Evolutionary conservation across 345 rosid species (phyloP).

Genomic region (Cardamine occulta): DNA sequence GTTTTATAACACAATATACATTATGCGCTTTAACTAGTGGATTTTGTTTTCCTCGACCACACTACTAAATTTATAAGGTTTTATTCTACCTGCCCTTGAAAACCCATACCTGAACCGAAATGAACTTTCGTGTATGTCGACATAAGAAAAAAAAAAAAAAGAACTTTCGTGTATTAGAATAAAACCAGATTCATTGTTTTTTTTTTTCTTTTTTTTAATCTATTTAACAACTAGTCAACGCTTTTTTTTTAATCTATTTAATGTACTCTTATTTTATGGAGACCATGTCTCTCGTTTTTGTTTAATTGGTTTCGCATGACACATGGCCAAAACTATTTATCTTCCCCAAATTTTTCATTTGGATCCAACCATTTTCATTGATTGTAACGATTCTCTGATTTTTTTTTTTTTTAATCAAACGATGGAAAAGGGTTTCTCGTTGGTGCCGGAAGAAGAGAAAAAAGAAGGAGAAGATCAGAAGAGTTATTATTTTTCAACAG

Average conservation of each 20-base stretch:
- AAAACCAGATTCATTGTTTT: too few species aligned
- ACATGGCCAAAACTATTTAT: background rate
- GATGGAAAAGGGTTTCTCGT: conserved; percentile 33
- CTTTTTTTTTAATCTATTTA: background rate
- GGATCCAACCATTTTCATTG: background rate
- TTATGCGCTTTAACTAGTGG: too few species aligned
- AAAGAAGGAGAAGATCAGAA: conserved; percentile 10
- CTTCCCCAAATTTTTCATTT: background rate
- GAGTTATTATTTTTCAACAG: conserved; percentile 14
- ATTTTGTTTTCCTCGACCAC: background rate
- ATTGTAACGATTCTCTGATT: background rate
- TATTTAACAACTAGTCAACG: background rate
- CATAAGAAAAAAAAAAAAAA: too few species aligned
- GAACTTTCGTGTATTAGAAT: too few species aligned
- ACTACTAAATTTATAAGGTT: too few species aligned
- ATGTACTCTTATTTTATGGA: background rate
- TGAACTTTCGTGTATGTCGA: too few species aligned
- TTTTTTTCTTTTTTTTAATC: too few species aligned
- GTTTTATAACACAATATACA: too few species aligned
- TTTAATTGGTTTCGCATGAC: background rate
- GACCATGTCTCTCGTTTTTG: background rate
- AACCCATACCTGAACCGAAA: background rate
- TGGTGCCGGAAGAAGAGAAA: conserved; percentile 18
- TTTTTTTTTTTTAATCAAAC: too few species aligned
- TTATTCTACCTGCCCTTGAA: background rate